Evolutionary conservation across 2,329 filamentous ascomycete genomes (phyloP).

Genomic region (Botryosphaeria agaves): DNA sequence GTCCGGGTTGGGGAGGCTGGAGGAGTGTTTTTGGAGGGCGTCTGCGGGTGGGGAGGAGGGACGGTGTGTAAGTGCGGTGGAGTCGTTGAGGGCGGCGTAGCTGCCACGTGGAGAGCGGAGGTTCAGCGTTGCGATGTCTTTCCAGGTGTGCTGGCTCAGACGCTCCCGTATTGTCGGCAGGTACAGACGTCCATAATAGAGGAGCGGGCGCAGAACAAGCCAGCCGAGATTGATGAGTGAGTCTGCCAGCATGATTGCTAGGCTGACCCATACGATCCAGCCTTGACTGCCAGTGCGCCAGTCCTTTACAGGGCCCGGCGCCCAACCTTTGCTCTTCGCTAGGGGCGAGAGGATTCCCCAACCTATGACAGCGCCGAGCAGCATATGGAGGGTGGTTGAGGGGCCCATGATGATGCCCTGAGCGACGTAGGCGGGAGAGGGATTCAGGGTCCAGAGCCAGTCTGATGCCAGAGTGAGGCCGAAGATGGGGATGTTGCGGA

Average conservation of each 20-base stretch:
- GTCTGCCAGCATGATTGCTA: conserved; percentile 94
- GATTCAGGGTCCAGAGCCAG: conserved; percentile 95
- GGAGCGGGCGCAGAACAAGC: conserved; percentile 48
- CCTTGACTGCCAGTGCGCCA: conserved; percentile 92
- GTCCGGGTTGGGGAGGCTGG: conserved; percentile 42
- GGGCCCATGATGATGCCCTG: conserved; percentile 99
- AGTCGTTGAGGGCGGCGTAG: conserved; percentile 20
- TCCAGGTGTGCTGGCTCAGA: conserved; percentile 11
- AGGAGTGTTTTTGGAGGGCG: conserved; percentile 7
- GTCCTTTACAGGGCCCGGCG: conserved; percentile 66
- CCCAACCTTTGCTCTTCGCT: conserved; percentile 76
- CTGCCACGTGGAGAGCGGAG: conserved; percentile 15
- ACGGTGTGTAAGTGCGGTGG: not conserved
- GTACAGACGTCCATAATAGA: conserved; percentile 27
- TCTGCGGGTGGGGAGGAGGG: conserved; percentile 7
- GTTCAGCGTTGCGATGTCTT: conserved; percentile 15
- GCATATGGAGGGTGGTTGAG: conserved; percentile 88
- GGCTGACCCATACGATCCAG: conserved; percentile 94
- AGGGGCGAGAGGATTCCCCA: conserved; percentile 86
- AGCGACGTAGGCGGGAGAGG: conserved; percentile 81
- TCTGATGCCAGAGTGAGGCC: conserved; percentile 53
- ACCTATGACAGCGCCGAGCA: conserved; percentile 71
- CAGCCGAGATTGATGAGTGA: conserved; percentile 76
- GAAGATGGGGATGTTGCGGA: conserved; percentile 78
- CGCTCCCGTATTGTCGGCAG: conserved; percentile 14